These are phyloP conservation scores for Odonthalia washingtoniensis DNA, from an alignment of 31 red algal genomes.

Conservation along the genomic window DNA sequence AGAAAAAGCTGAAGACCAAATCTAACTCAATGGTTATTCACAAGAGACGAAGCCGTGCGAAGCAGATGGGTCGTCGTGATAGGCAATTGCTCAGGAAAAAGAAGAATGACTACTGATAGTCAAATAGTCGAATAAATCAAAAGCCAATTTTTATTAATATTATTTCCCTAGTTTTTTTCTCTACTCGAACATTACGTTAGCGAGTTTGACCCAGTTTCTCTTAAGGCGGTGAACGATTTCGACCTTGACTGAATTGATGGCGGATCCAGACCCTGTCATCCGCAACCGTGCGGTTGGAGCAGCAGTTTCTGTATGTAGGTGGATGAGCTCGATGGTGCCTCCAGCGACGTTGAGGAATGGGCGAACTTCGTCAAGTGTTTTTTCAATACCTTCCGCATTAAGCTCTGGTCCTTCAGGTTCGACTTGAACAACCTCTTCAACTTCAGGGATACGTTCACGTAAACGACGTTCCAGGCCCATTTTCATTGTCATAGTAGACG, in stretches of 20 bases:
- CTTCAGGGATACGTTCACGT: slow-evolving; percentile 90
- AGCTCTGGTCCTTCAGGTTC: slow-evolving; percentile 83
- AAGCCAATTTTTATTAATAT: neutral
- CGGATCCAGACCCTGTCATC: slow-evolving; percentile 87
- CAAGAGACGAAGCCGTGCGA: slow-evolving; percentile 60
- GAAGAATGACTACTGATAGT: slow-evolving; percentile 67
- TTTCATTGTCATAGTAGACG: slow-evolving; percentile 95
- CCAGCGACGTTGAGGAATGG: slow-evolving; percentile 99
- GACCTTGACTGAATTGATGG: slow-evolving; percentile 94
- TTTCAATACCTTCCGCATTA: slow-evolving; percentile 85
- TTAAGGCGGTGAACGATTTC: slow-evolving; percentile 94
- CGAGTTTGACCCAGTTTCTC: slow-evolving; percentile 84
- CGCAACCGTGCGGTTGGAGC: slow-evolving; percentile 75
- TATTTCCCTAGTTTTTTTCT: neutral
- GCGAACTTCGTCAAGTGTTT: slow-evolving; percentile 91
- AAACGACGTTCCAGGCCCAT: slow-evolving; percentile 95
- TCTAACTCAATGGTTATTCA: slow-evolving; percentile 84
- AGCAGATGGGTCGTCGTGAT: slow-evolving; percentile 53
- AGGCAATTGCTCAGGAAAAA: slow-evolving; percentile 60
- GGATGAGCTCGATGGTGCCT: slow-evolving; percentile 81
- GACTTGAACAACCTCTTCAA: slow-evolving; percentile 89
- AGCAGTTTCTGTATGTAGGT: slow-evolving; percentile 62
- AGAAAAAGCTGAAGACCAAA: slow-evolving; percentile 85
- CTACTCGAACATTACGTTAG: slow-evolving; percentile 84
- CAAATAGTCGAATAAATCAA: neutral